These are phyloP conservation scores for Backusella tarrabulga DNA, from an alignment of 192 early-diverging fungal species.

Conservation along the genomic window DNA sequence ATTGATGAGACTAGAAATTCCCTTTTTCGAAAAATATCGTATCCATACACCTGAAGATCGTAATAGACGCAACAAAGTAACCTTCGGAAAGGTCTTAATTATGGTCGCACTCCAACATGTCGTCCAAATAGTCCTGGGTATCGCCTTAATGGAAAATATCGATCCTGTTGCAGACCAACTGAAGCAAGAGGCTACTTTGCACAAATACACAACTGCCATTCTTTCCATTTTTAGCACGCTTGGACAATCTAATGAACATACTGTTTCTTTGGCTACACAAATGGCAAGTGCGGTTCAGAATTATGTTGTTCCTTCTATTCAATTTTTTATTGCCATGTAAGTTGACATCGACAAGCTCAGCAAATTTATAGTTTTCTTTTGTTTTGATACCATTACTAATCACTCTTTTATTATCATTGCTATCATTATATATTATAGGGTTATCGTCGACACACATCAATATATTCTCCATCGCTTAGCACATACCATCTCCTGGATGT, in stretches of 20 bases:
- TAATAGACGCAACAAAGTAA: constrained; percentile 61
- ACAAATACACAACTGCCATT: neutral
- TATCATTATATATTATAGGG: constrained; percentile 15
- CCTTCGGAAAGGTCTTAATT: constrained; percentile 57
- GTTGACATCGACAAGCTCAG: neutral
- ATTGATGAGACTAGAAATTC: constrained; percentile 54
- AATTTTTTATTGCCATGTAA: constrained; percentile 15
- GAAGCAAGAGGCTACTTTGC: neutral
- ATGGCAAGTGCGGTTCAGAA: neutral
- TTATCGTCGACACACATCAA: constrained; percentile 55
- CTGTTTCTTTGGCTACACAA: neutral
- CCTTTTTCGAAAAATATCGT: constrained; percentile 70
- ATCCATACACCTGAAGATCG: constrained; percentile 56
- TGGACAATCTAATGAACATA: neutral
- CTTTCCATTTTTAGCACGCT: neutral
- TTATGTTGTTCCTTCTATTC: constrained; percentile 2
- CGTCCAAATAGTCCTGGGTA: constrained; percentile 53
- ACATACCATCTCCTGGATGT: constrained; percentile 65
- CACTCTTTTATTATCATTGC: neutral
- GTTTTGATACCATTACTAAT: neutral
- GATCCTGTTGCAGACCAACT: constrained; percentile 8
- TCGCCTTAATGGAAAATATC: constrained; percentile 16
- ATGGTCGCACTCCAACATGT: constrained; percentile 67
- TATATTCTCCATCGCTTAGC: constrained; percentile 73
- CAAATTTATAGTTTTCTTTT: neutral